Base-by-base conservation (phyloP, 306 rosid genomes). In the Vigna hirtella region DNA sequence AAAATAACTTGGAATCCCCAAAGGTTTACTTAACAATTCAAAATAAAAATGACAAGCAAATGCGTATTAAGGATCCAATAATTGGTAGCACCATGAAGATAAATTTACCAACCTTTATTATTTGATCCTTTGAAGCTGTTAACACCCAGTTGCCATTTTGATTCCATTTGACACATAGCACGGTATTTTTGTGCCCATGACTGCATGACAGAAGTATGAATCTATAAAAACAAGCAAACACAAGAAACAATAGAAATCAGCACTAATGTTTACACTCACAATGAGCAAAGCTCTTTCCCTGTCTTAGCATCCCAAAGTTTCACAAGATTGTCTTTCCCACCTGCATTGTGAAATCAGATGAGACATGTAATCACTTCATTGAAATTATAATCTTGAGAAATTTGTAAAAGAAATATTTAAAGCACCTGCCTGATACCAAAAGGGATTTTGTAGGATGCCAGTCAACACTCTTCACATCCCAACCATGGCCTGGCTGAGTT, bases 401-500 rank as follows among this genome's bases (percentile, higher is more conserved):
- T 42, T 69, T 73, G 40, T 22, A 59, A 78, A 49, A 49, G 58
- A 81, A 76, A 81, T 59, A 66, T 62, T 79, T 72, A 66, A 78
- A 79, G 66, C 69, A 91, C 98, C 68, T 38, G 14, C 70, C 99
- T 87, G 99, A 95, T 83, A 86, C 99, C 70, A 95, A 86, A 38
- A 95, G 89, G 79, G 99, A 93, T 62, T 95, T 95, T 57, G 98
- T 86, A 40, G 99, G 99, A 85, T 95, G 99, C 98, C 99, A 95
- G 78, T 95, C 99, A 90, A 95, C 98, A 84, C 98, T 91, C 92
- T 95, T 95, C 89, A 95, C 99, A 86, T 95, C 99, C 99, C 99
- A 95, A 85, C 99, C 98, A 86, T 93, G 98, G 98, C 98, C 98
- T 93, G 98, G 93, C 98, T 93, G 96, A 88, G 93, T 93, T 87